phyloP scores from a whole-genome alignment of 2,329 filamentous ascomycete species.

The Albifimbria verrucaria region DNA sequence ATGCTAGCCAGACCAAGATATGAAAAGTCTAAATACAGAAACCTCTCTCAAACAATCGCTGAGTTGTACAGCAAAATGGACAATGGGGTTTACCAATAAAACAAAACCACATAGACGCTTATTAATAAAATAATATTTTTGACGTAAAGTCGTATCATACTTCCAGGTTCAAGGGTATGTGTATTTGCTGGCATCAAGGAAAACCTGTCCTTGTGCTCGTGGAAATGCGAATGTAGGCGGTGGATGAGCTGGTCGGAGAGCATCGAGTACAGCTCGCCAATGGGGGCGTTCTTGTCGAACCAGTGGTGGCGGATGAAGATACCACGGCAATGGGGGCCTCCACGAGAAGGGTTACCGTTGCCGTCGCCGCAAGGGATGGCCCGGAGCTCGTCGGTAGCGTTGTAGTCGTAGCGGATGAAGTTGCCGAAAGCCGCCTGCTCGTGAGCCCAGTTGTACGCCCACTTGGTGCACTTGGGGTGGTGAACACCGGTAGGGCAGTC shows the following conservation, averaged over 20 bases:
- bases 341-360: constrained; percentile 18
- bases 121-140: too few species aligned
- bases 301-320: constrained; percentile 22
- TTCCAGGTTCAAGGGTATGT: constrained; percentile 6
- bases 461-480: constrained; percentile 15
- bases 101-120: too few species aligned
- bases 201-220: constrained; percentile 9
- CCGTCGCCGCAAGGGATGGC: constrained; percentile 19
- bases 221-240: constrained; percentile 13
- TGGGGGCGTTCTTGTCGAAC: constrained; percentile 15
- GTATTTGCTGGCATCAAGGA: constrained; percentile 10
- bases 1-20: too few species aligned
- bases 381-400: constrained; percentile 13
- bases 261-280: constrained; percentile 11
- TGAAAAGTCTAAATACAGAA: too few species aligned
- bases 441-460: constrained; percentile 22
- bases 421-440: constrained; percentile 23
- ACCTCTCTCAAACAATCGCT: too few species aligned
- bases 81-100: too few species aligned
- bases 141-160: constrained; percentile 2
- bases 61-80: too few species aligned
- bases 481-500: constrained; percentile 13
- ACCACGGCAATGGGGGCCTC: constrained; percentile 17
- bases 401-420: constrained; percentile 21
- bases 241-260: constrained; percentile 13